These are phyloP conservation scores for Candida tibetensis DNA, from an alignment of 805 yeast species.

Conservation along the genomic window DNA sequence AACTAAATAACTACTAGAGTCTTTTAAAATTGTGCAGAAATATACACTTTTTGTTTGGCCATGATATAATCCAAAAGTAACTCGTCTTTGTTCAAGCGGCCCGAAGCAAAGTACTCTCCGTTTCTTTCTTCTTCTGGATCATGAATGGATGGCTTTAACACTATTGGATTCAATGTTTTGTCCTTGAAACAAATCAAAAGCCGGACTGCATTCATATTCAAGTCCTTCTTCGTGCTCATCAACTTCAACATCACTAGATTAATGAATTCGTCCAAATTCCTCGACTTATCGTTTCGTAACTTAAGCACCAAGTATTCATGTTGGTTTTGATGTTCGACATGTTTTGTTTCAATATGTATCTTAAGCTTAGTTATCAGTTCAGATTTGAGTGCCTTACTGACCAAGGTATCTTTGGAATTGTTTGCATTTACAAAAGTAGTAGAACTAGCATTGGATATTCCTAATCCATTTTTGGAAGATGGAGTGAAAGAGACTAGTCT, in stretches of 20 bases:
- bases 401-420: background rate
- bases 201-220: slow-evolving; percentile 12
- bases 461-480: slow-evolving; percentile 1
- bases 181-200: slow-evolving; percentile 18
- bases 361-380: slow-evolving; percentile 5
- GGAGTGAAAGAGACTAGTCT: background rate
- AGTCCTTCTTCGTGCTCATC: slow-evolving; percentile 13
- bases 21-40: slow-evolving; percentile 16
- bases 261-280: slow-evolving; percentile 16
- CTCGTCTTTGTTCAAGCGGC: slow-evolving; percentile 8
- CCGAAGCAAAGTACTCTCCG: background rate
- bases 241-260: slow-evolving; percentile 16
- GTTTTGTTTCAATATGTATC: slow-evolving; percentile 7
- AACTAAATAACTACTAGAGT: too few species aligned
- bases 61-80: slow-evolving; percentile 22
- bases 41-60: slow-evolving; percentile 18
- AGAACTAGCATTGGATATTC: background rate
- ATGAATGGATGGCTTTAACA: slow-evolving; percentile 12
- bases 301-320: slow-evolving; percentile 7
- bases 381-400: background rate
- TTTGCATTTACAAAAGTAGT: background rate
- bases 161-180: slow-evolving; percentile 16
- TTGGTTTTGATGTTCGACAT: slow-evolving; percentile 1
- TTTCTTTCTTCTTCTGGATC: slow-evolving; percentile 1
- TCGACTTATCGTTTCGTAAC: slow-evolving; percentile 16